Base-by-base conservation (phyloP, 2,329 filamentous ascomycete genomes). In the Xenoacremonium recifei region DNA sequence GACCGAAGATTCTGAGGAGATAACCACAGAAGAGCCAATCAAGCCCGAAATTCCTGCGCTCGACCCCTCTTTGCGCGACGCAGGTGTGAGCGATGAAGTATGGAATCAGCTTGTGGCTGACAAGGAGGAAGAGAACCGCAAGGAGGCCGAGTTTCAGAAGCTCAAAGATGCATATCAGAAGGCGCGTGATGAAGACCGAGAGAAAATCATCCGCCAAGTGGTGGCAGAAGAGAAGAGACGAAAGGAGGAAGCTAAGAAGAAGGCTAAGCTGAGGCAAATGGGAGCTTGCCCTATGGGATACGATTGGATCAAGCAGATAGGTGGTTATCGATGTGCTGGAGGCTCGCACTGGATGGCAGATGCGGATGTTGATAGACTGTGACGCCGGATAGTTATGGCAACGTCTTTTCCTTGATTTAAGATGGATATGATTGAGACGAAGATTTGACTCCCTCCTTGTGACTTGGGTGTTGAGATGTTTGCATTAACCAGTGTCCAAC, bases 281-380 rank as follows among this genome's bases (percentile, higher is more conserved):
- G 84, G 84, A 0, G 37, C 61, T 1, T 90, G 85, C 58, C 67
- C 70, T 0, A 27, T 40, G 15, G 85, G 84, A 0, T 89, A 35
- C 54, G 40, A 43, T 0, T 89, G 85, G 85, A 79, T 85, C 19
- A 79, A 76, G 51, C 73, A 83, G 53, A 30, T 3, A 2, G 56
- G 53, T 2, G 84, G 84, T 0, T 89, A 80, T 60, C 61, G 81
- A 5, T 88, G 85, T 63, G 71, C 72, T 0, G 84, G 76, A 0
- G 84, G 84, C 0, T 56, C 54, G 3, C 84, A 88, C 63, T 85
- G 42, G 45, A 20, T 63, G 18, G 6, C 56, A 0, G 33, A 59
- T 17, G 44, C 13, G 2, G 42, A 29, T 1, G 3, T 58, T 15
- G 45, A 46, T 2, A 48, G 30, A 5, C 15, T 49, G 42, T 31